Percentiles rank a stretch among this genome's conserved stretches.
Evolutionary conservation across 2,329 filamentous ascomycete species (phyloP).

Genomic region (Scytalidium lignicola): DNA sequence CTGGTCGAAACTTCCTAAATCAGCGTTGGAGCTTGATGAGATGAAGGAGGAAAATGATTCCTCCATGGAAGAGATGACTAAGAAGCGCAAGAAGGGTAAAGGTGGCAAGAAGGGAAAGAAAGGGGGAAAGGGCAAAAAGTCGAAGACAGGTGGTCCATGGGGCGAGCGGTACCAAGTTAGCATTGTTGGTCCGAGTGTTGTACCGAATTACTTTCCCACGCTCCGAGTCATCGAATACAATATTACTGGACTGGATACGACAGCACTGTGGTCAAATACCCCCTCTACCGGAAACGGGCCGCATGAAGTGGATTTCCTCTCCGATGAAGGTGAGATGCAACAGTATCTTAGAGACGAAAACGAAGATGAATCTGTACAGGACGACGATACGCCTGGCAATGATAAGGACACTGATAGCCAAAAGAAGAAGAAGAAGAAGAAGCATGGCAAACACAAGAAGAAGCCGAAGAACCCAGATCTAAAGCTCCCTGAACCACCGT

Average conservation of each 20-base stretch:
- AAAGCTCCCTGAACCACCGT: constrained; percentile 64
- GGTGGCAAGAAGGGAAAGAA: constrained; percentile 43
- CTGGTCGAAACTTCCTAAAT: constrained; percentile 65
- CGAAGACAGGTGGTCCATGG: constrained; percentile 71
- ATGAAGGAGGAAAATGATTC: constrained; percentile 19
- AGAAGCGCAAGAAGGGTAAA: constrained; percentile 47
- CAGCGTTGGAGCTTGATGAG: constrained; percentile 10
- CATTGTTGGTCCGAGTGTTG: constrained; percentile 77
- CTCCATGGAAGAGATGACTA: constrained; percentile 29
- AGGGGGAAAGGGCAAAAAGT: constrained; percentile 50
- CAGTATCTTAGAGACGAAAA: constrained; percentile 18
- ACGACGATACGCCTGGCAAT: constrained; percentile 18
- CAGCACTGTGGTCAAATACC: constrained; percentile 17
- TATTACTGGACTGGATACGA: constrained; percentile 45
- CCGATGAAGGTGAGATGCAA: constrained; percentile 9
- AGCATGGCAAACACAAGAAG: constrained; percentile 40
- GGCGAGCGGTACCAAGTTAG: constrained; percentile 82
- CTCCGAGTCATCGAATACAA: constrained; percentile 95
- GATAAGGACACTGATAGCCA: constrained; percentile 30
- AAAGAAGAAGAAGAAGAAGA: constrained; percentile 35
- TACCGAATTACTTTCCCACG: constrained; percentile 89
- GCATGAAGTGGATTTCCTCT: constrained; percentile 13
- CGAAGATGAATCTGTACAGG: constrained; percentile 4
- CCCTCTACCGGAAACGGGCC: neutral
- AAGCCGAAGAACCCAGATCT: constrained; percentile 56